Evolutionary conservation across 2,329 filamentous ascomycete genomes (phyloP).

Genomic region (Clonostachys rhizophaga): DNA sequence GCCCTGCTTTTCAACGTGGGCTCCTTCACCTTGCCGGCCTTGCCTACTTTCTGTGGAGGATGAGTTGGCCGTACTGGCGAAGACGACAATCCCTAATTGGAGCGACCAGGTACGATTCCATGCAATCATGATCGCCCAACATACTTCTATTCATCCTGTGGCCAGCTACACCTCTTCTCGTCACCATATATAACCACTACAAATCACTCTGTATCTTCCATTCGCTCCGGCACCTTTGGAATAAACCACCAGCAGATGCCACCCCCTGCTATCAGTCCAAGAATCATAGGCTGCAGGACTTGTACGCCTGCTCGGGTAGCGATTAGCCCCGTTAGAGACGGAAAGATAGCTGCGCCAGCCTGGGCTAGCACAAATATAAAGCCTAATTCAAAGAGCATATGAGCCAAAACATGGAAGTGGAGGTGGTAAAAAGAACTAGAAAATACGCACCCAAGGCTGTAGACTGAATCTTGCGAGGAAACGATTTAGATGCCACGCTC

Average conservation of each 20-base stretch:
- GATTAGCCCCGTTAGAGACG: slow-evolving; percentile 1
- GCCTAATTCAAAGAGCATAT: background rate
- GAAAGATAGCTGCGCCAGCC: slow-evolving; percentile 1
- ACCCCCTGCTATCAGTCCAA: slow-evolving; percentile 2
- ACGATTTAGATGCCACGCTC: slow-evolving; percentile 1
- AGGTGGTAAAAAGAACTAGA: background rate
- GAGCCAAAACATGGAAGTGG: background rate
- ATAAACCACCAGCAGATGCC: slow-evolving; percentile 5
- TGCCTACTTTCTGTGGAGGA: too few relatives aligned
- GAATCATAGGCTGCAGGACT: slow-evolving; percentile 1
- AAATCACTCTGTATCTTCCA: background rate
- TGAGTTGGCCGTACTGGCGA: too few relatives aligned
- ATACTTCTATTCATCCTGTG: too few relatives aligned
- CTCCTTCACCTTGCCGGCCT: too few relatives aligned
- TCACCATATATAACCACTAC: too few relatives aligned
- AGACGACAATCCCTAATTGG: too few relatives aligned
- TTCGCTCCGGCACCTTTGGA: slow-evolving; percentile 2
- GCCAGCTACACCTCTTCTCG: too few relatives aligned
- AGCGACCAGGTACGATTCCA: too few relatives aligned
- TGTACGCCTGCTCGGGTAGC: slow-evolving; percentile 1
- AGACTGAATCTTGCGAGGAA: slow-evolving; percentile 3
- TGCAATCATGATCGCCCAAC: too few relatives aligned
- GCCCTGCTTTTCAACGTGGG: too few relatives aligned
- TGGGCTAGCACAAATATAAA: slow-evolving; percentile 2
- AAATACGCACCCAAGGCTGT: slow-evolving; percentile 1